phyloP scores from a whole-genome alignment of 306 rosid genomes.

The Inga laurina region DNA sequence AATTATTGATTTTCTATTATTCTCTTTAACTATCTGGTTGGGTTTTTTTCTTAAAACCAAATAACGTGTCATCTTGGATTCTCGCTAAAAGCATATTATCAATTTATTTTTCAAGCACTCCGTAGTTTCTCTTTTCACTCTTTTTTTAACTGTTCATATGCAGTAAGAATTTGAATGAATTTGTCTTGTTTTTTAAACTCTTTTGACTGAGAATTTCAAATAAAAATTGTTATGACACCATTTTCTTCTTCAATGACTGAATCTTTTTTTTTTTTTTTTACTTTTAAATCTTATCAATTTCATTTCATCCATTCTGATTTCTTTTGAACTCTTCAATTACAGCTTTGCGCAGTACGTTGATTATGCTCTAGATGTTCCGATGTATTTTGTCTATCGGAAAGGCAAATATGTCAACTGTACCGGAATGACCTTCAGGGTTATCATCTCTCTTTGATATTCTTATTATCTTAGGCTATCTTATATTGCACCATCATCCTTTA shows the following conservation, averaged over 20 bases:
- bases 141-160: background rate
- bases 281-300: background rate
- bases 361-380: conserved; percentile 97
- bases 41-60: no score
- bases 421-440: conserved; percentile 96
- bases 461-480: conserved; percentile 36
- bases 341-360: conserved; percentile 97
- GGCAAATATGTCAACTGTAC: conserved; percentile 81
- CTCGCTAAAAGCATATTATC: background rate
- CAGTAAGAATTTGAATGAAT: background rate
- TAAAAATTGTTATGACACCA: background rate
- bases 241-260: background rate
- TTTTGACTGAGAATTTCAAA: background rate
- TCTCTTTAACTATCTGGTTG: background rate
- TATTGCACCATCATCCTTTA: conserved; percentile 12
- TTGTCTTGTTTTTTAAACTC: background rate
- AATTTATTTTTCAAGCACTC: background rate
- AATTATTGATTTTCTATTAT: background rate
- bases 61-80: background rate
- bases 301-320: background rate
- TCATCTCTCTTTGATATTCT: conserved; percentile 47
- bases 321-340: conserved; percentile 37
- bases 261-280: background rate
- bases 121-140: background rate
- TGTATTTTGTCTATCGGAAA: conserved; percentile 89